These are phyloP conservation scores for Epicoccum sorghinum DNA, from an alignment of 2,329 filamentous ascomycete genomes.

Conservation along the genomic window DNA sequence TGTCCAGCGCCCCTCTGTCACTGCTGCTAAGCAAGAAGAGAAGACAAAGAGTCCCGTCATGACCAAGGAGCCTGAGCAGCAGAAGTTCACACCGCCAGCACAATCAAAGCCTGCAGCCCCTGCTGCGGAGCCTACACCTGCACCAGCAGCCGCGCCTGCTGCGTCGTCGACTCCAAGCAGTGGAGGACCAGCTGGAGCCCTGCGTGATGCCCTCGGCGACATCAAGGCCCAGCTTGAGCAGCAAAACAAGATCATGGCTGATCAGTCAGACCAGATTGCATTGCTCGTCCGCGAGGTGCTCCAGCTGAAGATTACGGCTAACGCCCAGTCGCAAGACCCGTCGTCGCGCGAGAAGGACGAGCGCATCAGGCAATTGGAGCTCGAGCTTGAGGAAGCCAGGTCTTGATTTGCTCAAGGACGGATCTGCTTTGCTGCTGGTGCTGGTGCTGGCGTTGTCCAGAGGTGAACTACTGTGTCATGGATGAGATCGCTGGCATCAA, in stretches of 20 bases:
- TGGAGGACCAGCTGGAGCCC: slow-evolving; percentile 56
- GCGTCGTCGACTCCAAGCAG: slow-evolving; percentile 48
- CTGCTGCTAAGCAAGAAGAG: slow-evolving; percentile 47
- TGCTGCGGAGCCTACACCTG: slow-evolving; percentile 45
- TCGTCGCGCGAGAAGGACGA: slow-evolving; percentile 49
- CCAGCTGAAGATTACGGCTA: slow-evolving; percentile 77
- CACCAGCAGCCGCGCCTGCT: slow-evolving; percentile 44
- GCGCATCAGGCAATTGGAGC: slow-evolving; percentile 48
- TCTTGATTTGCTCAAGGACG: slow-evolving; percentile 32
- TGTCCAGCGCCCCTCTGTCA: slow-evolving; percentile 61
- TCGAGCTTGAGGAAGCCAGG: slow-evolving; percentile 50
- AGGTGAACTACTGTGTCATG: slow-evolving; percentile 5
- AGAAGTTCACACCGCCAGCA: slow-evolving; percentile 50
- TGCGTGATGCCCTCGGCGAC: slow-evolving; percentile 72
- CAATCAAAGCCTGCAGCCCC: slow-evolving; percentile 46
- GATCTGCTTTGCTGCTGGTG: not conserved
- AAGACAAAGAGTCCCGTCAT: slow-evolving; percentile 45
- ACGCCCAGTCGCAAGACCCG: slow-evolving; percentile 36
- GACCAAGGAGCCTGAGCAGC: slow-evolving; percentile 52
- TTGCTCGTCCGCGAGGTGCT: slow-evolving; percentile 66
- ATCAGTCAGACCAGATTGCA: slow-evolving; percentile 78
- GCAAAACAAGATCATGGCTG: slow-evolving; percentile 77
- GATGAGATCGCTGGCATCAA: slow-evolving; percentile 11
- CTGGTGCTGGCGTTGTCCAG: not conserved
- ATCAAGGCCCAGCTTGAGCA: slow-evolving; percentile 79